phyloP scores from a whole-genome alignment of 2,329 filamentous ascomycete genomes.

The Talaromyces pinophilus region DNA sequence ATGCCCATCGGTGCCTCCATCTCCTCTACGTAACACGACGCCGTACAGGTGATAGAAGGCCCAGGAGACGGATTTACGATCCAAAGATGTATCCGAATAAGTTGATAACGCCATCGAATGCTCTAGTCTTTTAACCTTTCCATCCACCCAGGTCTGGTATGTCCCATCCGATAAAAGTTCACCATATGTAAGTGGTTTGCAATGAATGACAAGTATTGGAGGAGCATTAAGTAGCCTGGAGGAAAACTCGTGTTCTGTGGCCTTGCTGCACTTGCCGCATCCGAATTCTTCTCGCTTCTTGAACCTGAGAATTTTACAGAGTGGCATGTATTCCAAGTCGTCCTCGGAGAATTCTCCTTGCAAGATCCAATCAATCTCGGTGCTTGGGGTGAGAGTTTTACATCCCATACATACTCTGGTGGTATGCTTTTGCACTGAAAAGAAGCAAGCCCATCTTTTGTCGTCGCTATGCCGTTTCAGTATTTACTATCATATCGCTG shows the following conservation, averaged over 20 bases:
- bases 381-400: too few species aligned
- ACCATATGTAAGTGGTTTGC: not conserved
- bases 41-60: slow-evolving; percentile 32
- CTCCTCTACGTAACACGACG: slow-evolving; percentile 30
- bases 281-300: too few species aligned
- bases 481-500: not conserved
- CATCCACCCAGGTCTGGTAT: not conserved
- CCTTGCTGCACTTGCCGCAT: too few species aligned
- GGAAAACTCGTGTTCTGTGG: not conserved
- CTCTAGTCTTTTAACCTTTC: slow-evolving; percentile 3
- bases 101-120: slow-evolving; percentile 7
- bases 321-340: not conserved
- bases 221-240: not conserved
- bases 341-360: not conserved
- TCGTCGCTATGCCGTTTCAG: too few species aligned
- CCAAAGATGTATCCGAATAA: not conserved
- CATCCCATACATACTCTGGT: too few species aligned
- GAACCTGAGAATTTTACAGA: not conserved
- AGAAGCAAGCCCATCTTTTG: too few species aligned
- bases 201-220: slow-evolving; percentile 12
- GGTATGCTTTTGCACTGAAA: too few species aligned
- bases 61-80: not conserved
- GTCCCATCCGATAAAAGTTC: not conserved
- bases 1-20: slow-evolving; percentile 24
- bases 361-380: not conserved